Percentiles rank a stretch among this genome's conserved stretches.
phyloP scores from a whole-genome alignment of 805 yeast genomes.

The Metschnikowia dekortorum region DNA sequence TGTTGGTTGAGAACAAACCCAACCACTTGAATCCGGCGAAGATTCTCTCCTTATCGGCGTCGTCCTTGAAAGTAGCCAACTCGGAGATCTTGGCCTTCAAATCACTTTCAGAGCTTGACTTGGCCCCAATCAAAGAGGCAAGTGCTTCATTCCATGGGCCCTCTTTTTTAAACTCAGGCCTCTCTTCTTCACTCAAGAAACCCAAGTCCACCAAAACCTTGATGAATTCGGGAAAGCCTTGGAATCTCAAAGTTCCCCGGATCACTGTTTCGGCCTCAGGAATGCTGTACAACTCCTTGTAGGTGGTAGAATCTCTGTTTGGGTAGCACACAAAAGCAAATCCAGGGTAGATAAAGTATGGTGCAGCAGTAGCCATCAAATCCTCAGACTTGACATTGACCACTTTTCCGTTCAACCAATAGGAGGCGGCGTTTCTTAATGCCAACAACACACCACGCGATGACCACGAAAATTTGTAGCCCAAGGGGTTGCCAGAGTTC shows the following conservation, averaged over 20 bases:
- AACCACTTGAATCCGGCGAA: slow-evolving; percentile 89
- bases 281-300: slow-evolving; percentile 84
- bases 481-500: slow-evolving; percentile 94
- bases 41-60: slow-evolving; percentile 80
- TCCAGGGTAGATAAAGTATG: slow-evolving; percentile 94
- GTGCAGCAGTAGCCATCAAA: slow-evolving; percentile 91
- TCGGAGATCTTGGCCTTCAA: slow-evolving; percentile 69
- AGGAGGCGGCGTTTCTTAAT: slow-evolving; percentile 87
- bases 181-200: slow-evolving; percentile 74
- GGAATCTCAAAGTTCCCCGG: slow-evolving; percentile 96
- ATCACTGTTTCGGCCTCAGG: slow-evolving; percentile 97
- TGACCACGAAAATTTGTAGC: slow-evolving; percentile 99
- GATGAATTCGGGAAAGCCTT: slow-evolving; percentile 98
- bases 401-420: slow-evolving; percentile 80
- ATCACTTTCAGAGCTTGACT: slow-evolving; percentile 66
- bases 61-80: slow-evolving; percentile 76
- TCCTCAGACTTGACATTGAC: slow-evolving; percentile 82
- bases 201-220: slow-evolving; percentile 94
- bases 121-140: slow-evolving; percentile 68
- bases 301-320: slow-evolving; percentile 94
- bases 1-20: slow-evolving; percentile 76
- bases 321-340: slow-evolving; percentile 94
- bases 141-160: slow-evolving; percentile 88
- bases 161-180: slow-evolving; percentile 50
- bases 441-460: slow-evolving; percentile 97